Percentiles rank a stretch among this genome's conserved stretches.
phyloP scores from a whole-genome alignment of 2,329 filamentous ascomycete genomes.

The Alternaria panax region DNA sequence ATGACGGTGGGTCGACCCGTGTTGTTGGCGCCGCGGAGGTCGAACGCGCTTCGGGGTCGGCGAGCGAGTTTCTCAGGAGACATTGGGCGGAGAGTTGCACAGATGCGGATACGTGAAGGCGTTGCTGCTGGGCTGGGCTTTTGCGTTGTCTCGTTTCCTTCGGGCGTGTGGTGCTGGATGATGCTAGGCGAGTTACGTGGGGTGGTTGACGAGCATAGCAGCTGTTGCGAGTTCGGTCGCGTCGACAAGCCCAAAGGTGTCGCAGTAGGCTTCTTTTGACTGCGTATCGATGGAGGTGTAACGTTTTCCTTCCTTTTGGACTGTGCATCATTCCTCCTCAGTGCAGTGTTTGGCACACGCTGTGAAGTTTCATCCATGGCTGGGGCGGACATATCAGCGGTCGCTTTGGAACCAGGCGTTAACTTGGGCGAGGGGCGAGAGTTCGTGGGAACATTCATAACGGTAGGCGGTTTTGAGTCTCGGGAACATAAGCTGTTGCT shows the following conservation, averaged over 20 bases:
- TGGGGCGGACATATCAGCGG: conserved; percentile 31
- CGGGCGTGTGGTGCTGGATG: conserved; percentile 22
- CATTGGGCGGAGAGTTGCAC: conserved; percentile 23
- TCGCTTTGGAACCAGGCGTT: conserved; percentile 23
- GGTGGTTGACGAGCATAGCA: conserved; percentile 17
- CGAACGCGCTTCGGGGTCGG: conserved; percentile 44
- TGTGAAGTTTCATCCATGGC: conserved; percentile 8
- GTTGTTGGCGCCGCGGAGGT: conserved; percentile 30
- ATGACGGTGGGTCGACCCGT: background rate
- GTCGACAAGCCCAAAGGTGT: conserved; percentile 1
- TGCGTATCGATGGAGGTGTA: conserved; percentile 14
- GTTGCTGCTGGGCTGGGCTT: conserved; percentile 8
- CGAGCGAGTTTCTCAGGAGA: conserved; percentile 31
- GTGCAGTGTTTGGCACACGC: conserved; percentile 10
- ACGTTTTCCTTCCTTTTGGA: conserved; percentile 35
- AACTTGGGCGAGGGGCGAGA: conserved; percentile 15
- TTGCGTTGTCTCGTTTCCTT: conserved; percentile 1
- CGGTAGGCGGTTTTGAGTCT: conserved; percentile 22
- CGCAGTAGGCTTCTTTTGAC: conserved; percentile 1
- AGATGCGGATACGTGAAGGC: conserved; percentile 23
- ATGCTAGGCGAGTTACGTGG: conserved; percentile 22
- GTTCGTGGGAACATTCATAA: conserved; percentile 23
- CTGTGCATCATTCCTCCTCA: conserved; percentile 15
- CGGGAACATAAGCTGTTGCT: conserved; percentile 35
- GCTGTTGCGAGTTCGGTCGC: conserved; percentile 30